Conservation (phyloP, 1,284 basidiomycete species). For the Polyporus tsugae region DNA sequence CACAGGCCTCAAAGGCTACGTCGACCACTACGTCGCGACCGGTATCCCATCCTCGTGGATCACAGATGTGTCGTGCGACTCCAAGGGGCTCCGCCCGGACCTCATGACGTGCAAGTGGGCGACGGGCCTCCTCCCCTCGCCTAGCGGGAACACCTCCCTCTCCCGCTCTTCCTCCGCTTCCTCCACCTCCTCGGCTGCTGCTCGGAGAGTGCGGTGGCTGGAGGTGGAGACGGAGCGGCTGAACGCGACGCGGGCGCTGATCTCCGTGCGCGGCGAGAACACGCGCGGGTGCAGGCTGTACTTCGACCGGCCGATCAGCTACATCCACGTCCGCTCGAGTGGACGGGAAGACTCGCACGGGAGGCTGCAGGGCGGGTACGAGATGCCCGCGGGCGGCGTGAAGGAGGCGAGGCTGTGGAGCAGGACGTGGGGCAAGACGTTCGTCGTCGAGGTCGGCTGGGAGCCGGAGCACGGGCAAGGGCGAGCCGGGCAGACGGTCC, state of each 20-base stretch:
- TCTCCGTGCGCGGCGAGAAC: constrained; percentile 58
- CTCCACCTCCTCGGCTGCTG: background rate
- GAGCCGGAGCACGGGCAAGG: constrained; percentile 40
- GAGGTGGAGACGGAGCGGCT: constrained; percentile 44
- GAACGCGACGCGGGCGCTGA: constrained; percentile 40
- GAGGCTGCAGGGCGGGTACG: constrained; percentile 55
- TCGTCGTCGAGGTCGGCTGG: constrained; percentile 63
- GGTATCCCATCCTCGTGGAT: constrained; percentile 61
- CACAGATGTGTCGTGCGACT: constrained; percentile 33
- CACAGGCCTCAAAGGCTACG: constrained; percentile 54
- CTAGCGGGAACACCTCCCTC: constrained; percentile 34
- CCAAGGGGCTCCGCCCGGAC: constrained; percentile 32
- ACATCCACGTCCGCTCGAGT: constrained; percentile 45
- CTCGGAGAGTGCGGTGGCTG: constrained; percentile 37
- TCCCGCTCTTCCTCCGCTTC: background rate
- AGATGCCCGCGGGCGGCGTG: constrained; percentile 50
- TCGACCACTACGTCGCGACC: constrained; percentile 53
- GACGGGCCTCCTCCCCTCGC: constrained; percentile 43
- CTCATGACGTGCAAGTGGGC: constrained; percentile 50
- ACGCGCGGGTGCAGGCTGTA: constrained; percentile 71
- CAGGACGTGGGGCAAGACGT: constrained; percentile 68
- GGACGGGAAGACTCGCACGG: constrained; percentile 38
- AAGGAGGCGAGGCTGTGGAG: constrained; percentile 69
- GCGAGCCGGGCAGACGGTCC: background rate
- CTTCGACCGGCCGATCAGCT: constrained; percentile 59